Evolutionary conservation across 2,329 filamentous ascomycete species (phyloP), one percentile per base, ranked within the genome.

Genomic region (Penicillium sp.): DNA sequence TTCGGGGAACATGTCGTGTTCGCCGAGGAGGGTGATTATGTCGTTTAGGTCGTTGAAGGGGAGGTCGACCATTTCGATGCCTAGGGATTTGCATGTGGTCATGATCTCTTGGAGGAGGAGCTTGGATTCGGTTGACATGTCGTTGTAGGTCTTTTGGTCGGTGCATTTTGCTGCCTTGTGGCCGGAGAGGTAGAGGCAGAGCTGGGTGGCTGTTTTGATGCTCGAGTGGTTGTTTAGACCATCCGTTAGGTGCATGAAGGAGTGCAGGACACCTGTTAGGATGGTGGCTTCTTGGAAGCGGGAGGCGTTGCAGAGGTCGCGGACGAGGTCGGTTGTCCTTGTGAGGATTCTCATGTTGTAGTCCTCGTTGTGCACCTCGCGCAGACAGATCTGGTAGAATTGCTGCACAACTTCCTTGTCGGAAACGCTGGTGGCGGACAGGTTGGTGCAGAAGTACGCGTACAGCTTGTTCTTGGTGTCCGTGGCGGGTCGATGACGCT

Each of bases 1-100:
- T 18, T 69, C 66, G 14, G 65, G 58, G 47, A 70, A 69, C 55
- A 69, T 64, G 27, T 70, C 64, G 38, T 71, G 63, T 33, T 71
- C 68, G 22, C 68, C 69, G 0, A 72, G 53, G 0, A 71, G 57
- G 3, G 64, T 69, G 49, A 71, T 64, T 4, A 71, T 56, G 37
- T 71, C 64, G 50, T 71, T 70, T 7, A 71, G 55, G 18, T 70
- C 63, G 6, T 50, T 48, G 51, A 71, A 68, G 3, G 67, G 67
- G 1, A 70, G 52, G 14, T 69, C 63, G 6, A 68, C 57, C 45
- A 70, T 69, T 22, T 69, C 60, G 33, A 70, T 52, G 2, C 62
- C 63, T 13, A 65, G 49, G 11, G 62, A 52, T 36, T 65, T 64
- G 10, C 62, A 62, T 4, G 63, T 55, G 0, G 51, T 38, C 55